phyloP scores from a whole-genome alignment of 129 eudicot species.

The Arctium lappa region DNA sequence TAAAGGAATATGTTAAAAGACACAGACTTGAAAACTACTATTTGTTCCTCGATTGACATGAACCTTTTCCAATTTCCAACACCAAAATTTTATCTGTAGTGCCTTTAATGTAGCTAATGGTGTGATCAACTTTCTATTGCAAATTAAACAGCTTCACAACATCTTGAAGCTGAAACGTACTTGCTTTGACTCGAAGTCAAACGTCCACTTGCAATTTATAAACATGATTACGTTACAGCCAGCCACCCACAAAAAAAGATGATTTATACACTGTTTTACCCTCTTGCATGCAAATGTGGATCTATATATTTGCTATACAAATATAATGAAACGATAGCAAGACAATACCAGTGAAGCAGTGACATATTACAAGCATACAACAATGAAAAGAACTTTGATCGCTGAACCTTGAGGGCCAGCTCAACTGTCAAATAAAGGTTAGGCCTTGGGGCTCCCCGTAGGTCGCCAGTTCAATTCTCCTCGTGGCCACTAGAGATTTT shows the following conservation, averaged over 20 bases:
- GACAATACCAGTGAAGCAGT: background rate
- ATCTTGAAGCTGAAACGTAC: background rate
- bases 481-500: no score
- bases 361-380: no score
- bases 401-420: no score
- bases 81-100: no score
- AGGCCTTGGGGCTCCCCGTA: no score
- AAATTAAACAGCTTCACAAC: background rate
- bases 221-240: background rate
- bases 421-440: no score
- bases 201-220: background rate
- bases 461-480: no score
- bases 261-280: no score
- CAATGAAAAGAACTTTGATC: no score
- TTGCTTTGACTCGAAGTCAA: background rate
- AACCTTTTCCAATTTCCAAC: background rate
- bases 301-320: no score
- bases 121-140: background rate
- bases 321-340: background rate
- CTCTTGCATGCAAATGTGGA: no score
- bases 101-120: background rate
- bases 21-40: background rate
- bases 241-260: background rate
- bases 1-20: background rate
- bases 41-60: background rate